These are phyloP conservation scores for Globisporangium barbulae DNA, from an alignment of 352 stramenopile genomes.

Conservation along the genomic window DNA sequence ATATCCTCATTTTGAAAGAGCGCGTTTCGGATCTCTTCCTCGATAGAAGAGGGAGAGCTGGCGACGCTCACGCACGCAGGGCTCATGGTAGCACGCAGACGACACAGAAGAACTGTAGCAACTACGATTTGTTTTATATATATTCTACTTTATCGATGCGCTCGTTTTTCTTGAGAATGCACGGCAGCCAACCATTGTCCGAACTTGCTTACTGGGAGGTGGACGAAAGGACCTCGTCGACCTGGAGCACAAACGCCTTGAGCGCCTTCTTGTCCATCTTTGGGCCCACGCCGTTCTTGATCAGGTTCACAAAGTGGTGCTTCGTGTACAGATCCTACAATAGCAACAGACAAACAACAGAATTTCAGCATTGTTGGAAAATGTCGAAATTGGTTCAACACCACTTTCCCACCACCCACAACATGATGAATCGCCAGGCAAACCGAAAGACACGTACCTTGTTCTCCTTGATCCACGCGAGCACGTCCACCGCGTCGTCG, in stretches of 20 bases:
- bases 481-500: constrained; percentile 63
- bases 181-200: background rate
- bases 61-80: background rate
- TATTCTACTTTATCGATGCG: constrained; percentile 1
- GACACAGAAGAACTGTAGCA: background rate
- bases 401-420: background rate
- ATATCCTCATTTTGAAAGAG: constrained; percentile 1
- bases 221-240: constrained; percentile 47
- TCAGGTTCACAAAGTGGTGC: constrained; percentile 52
- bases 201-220: background rate
- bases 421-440: background rate
- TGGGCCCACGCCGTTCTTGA: constrained; percentile 63
- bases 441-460: constrained; percentile 35
- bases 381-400: background rate
- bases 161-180: background rate
- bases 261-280: constrained; percentile 50
- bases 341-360: constrained; percentile 7
- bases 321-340: constrained; percentile 57
- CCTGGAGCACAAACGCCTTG: constrained; percentile 54
- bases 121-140: background rate
- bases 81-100: background rate
- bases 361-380: background rate
- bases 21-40: background rate
- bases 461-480: constrained; percentile 78
- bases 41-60: background rate